Evolutionary conservation across 352 stramenopile species (phyloP).

Genomic region (Chrysophaeum taylorii): DNA sequence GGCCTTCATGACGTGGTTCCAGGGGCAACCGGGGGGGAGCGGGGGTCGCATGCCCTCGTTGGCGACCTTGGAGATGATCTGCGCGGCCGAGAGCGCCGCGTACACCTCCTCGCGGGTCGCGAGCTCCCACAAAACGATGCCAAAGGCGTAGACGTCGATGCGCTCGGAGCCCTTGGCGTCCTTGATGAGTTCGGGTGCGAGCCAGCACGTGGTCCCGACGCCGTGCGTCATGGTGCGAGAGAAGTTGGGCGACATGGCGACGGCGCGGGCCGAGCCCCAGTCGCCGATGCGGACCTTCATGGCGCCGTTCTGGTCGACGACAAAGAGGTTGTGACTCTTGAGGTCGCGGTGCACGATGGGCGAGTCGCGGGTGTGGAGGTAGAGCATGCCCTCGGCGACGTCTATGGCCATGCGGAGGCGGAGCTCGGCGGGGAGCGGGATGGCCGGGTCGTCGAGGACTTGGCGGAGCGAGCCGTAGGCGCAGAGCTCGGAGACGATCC

Average conservation of each 20-base stretch:
- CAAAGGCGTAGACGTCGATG: conserved; percentile 68
- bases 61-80: conserved; percentile 63
- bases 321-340: conserved; percentile 71
- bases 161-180: conserved; percentile 54
- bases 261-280: conserved; percentile 37
- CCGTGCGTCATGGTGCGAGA: conserved; percentile 67
- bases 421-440: conserved; percentile 33
- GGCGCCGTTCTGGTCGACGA: conserved; percentile 37
- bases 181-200: conserved; percentile 66
- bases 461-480: conserved; percentile 56
- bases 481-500: conserved; percentile 69
- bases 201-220: conserved; percentile 66
- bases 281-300: conserved; percentile 3
- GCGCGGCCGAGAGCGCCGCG: conserved; percentile 52
- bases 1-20: conserved; percentile 58
- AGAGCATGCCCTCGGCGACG: conserved; percentile 64
- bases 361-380: conserved; percentile 60
- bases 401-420: conserved; percentile 53
- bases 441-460: conserved; percentile 52
- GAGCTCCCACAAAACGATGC: conserved; percentile 67
- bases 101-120: conserved; percentile 65
- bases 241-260: conserved; percentile 38
- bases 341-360: conserved; percentile 69
- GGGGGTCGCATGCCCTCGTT: conserved; percentile 60
- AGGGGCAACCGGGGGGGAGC: conserved; percentile 52